A percentile compares a stretch with the other conserved stretches of the same genome.
Evolutionary conservation across 192 early-diverging fungal species (phyloP).

Genomic region (Gamsiella multidivaricata): DNA sequence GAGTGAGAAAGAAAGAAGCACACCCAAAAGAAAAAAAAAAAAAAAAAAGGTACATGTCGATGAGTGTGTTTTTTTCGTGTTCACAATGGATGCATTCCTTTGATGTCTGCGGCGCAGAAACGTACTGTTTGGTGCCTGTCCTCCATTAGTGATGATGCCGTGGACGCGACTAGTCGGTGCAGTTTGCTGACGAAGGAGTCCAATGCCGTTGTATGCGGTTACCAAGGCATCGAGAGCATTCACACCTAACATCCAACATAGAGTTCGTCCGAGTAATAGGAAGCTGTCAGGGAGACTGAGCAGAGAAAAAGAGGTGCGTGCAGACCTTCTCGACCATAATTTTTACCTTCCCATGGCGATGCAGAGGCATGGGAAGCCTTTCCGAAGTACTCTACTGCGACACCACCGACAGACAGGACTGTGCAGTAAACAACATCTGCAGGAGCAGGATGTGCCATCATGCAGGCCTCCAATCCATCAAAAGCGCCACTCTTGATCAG

Average conservation of each 20-base stretch:
- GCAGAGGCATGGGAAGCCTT: constrained; percentile 77
- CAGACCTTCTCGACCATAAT: neutral
- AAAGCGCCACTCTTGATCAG: constrained; percentile 77
- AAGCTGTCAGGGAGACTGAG: constrained; percentile 2
- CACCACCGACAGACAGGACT: constrained; percentile 54
- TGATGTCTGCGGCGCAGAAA: neutral
- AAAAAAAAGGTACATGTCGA: neutral
- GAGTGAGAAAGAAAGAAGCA: neutral
- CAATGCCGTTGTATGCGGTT: constrained; percentile 71
- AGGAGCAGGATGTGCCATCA: constrained; percentile 85
- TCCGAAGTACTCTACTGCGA: constrained; percentile 76
- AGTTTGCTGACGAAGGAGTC: constrained; percentile 80
- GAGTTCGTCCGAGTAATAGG: neutral
- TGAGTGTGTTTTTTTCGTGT: neutral
- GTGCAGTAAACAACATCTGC: constrained; percentile 59
- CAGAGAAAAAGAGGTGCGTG: neutral
- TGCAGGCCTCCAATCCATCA: constrained; percentile 72
- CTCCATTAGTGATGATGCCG: constrained; percentile 81
- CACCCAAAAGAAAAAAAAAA: neutral
- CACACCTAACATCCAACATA: constrained; percentile 53
- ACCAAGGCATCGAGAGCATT: constrained; percentile 86
- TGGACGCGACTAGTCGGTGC: constrained; percentile 74
- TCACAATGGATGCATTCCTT: neutral
- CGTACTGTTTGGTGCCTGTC: constrained; percentile 62
- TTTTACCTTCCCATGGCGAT: constrained; percentile 63